Conservation (phyloP, 768 basidiomycete genomes). For the Calvatia gigantea region DNA sequence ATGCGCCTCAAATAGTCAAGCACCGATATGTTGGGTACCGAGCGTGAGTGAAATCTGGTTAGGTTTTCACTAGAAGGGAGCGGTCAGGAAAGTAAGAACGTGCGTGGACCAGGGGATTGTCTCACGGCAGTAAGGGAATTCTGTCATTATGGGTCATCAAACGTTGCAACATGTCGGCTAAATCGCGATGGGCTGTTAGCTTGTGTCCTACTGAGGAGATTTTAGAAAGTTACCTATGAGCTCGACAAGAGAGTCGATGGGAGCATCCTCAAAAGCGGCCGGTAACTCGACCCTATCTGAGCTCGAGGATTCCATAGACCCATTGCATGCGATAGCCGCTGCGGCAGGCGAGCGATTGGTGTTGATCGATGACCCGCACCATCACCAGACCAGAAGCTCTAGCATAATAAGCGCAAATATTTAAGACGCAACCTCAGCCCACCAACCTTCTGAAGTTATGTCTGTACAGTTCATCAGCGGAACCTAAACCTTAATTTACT, state of each 20-base stretch:
- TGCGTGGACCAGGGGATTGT: constrained; percentile 20
- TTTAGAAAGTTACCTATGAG: constrained; percentile 68
- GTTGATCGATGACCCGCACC: background rate
- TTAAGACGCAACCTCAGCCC: background rate
- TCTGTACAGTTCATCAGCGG: constrained; percentile 63
- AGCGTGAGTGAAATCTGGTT: constrained; percentile 94
- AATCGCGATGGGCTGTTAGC: constrained; percentile 17
- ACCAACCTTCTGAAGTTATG: too few species aligned
- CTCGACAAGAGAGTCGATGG: constrained; percentile 78
- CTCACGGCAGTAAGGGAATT: constrained; percentile 85
- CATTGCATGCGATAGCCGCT: constrained; percentile 58
- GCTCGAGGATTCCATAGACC: constrained; percentile 74
- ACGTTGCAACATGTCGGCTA: constrained; percentile 95
- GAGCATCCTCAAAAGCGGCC: constrained; percentile 77
- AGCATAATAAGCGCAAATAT: constrained; percentile 36
- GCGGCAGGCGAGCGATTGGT: constrained; percentile 16
- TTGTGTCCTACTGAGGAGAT: constrained; percentile 1
- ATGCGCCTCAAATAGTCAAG: constrained; percentile 94
- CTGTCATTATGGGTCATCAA: constrained; percentile 95
- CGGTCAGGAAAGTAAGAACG: constrained; percentile 13
- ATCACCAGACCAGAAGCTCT: constrained; percentile 15
- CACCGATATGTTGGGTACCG: constrained; percentile 83
- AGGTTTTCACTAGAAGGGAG: constrained; percentile 66
- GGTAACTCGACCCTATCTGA: constrained; percentile 76
- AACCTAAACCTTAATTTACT: constrained; percentile 48